phyloP scores from a whole-genome alignment of 192 early-diverging fungal genomes.

The Umbelopsis vinacea region DNA sequence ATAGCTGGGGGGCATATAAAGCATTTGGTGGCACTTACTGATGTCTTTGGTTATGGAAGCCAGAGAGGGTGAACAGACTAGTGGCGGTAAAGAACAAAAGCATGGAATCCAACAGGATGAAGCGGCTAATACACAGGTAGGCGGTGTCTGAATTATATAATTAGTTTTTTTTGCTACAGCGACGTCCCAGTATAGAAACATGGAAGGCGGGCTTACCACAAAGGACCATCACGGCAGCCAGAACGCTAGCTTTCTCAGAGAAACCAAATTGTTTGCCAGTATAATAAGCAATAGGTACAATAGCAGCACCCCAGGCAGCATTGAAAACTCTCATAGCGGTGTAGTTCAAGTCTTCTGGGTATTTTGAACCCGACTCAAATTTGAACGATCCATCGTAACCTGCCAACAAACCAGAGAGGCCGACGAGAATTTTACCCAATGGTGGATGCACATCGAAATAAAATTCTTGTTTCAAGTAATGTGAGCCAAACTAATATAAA shows the following conservation, averaged over 20 bases:
- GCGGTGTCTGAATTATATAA: slow-evolving; percentile 62
- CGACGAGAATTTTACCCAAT: slow-evolving; percentile 95
- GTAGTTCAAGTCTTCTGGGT: slow-evolving; percentile 85
- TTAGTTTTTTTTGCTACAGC: slow-evolving; percentile 19
- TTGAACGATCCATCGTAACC: slow-evolving; percentile 87
- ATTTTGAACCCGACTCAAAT: slow-evolving; percentile 80
- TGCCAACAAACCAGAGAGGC: slow-evolving; percentile 78
- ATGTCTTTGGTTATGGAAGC: slow-evolving; percentile 76
- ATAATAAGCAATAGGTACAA: slow-evolving; percentile 90
- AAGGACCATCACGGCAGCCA: slow-evolving; percentile 83
- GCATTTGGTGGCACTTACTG: slow-evolving; percentile 39
- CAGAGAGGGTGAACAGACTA: slow-evolving; percentile 67
- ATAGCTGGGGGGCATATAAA: too few species aligned
- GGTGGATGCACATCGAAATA: slow-evolving; percentile 99
- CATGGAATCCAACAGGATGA: slow-evolving; percentile 96
- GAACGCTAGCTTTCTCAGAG: slow-evolving; percentile 64
- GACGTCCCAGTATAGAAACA: too few species aligned
- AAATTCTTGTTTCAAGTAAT: slow-evolving; percentile 92
- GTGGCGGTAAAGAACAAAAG: slow-evolving; percentile 86
- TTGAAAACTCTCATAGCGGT: slow-evolving; percentile 87
- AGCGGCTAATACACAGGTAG: slow-evolving; percentile 78
- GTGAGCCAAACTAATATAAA: slow-evolving; percentile 79
- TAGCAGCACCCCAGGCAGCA: slow-evolving; percentile 84
- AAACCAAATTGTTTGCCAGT: slow-evolving; percentile 80
- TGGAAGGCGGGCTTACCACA: slow-evolving; percentile 55